These are phyloP conservation scores for Cucumis melo DNA, from an alignment of 306 rosid species.

Conservation along the genomic window DNA sequence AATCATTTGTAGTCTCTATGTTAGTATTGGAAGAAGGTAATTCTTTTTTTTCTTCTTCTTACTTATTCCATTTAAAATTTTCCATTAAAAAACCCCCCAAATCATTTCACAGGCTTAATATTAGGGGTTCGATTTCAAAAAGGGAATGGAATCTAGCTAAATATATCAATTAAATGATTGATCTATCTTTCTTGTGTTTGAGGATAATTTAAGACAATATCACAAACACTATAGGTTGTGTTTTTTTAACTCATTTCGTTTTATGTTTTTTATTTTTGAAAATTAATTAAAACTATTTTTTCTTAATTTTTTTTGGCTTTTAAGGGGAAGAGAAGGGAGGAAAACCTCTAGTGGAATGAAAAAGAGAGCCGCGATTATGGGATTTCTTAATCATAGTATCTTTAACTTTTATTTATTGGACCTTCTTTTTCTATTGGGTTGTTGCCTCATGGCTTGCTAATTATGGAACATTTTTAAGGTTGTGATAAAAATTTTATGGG, in stretches of 20 bases:
- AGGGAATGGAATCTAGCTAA: not conserved
- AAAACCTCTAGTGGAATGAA: not conserved
- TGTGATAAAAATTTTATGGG: not conserved
- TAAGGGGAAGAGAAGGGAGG: not conserved
- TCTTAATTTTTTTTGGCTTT: not conserved
- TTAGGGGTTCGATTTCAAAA: not conserved
- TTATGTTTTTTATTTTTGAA: too few species aligned
- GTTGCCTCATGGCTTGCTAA: too few species aligned
- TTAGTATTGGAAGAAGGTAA: constrained; percentile 61
- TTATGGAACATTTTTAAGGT: not conserved
- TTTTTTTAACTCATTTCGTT: too few species aligned
- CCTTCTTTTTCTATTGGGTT: not conserved
- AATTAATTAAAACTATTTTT: too few species aligned
- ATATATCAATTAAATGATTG: not conserved
- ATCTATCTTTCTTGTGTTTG: not conserved
- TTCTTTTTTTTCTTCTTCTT: not conserved
- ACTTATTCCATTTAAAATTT: not conserved
- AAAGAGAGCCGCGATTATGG: not conserved
- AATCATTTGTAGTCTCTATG: constrained; percentile 48
- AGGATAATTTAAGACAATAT: too few species aligned
- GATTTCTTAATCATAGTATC: not conserved
- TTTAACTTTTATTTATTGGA: not conserved
- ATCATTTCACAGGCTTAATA: not conserved
- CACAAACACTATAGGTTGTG: not conserved
- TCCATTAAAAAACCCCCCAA: not conserved